These are phyloP conservation scores for Plasmodium knowlesi DNA, from an alignment of 169 alveolate species.

Conservation along the genomic window DNA sequence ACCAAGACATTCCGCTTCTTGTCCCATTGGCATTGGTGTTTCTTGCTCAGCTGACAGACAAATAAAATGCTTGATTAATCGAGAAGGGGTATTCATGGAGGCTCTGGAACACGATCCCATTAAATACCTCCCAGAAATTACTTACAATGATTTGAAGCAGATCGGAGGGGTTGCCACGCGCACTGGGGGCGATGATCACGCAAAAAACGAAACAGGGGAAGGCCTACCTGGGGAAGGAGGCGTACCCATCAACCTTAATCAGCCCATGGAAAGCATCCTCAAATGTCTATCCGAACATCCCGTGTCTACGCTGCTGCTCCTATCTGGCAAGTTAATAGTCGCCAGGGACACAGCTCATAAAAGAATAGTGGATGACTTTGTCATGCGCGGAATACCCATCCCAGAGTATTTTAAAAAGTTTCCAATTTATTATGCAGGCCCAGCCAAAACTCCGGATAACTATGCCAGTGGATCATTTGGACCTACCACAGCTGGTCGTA, in stretches of 20 bases:
- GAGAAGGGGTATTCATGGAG: slow-evolving; percentile 87
- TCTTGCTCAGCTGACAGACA: slow-evolving; percentile 94
- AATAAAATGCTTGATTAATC: slow-evolving; percentile 81
- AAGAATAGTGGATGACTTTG: slow-evolving; percentile 80
- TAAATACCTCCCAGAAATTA: slow-evolving; percentile 77
- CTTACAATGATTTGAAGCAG: slow-evolving; percentile 20
- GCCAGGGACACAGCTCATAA: slow-evolving; percentile 94
- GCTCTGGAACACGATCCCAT: slow-evolving; percentile 91
- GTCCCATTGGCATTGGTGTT: slow-evolving; percentile 93
- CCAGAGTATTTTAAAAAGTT: slow-evolving; percentile 88
- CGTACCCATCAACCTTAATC: slow-evolving; percentile 82
- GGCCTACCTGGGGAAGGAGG: slow-evolving; percentile 13
- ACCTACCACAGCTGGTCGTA: slow-evolving; percentile 93
- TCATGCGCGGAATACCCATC: slow-evolving; percentile 80
- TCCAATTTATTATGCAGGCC: slow-evolving; percentile 92
- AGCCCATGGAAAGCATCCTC: slow-evolving; percentile 85
- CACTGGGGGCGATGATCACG: not conserved
- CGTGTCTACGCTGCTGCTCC: slow-evolving; percentile 84
- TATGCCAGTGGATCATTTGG: slow-evolving; percentile 91
- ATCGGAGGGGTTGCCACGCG: not conserved
- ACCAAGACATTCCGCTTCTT: slow-evolving; percentile 93
- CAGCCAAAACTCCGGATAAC: slow-evolving; percentile 91
- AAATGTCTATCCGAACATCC: slow-evolving; percentile 82
- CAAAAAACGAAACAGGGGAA: not conserved
- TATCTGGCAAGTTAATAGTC: slow-evolving; percentile 86